phyloP scores from a whole-genome alignment of 148 eudicot genomes.

The Mesembryanthemum crystallinum region DNA sequence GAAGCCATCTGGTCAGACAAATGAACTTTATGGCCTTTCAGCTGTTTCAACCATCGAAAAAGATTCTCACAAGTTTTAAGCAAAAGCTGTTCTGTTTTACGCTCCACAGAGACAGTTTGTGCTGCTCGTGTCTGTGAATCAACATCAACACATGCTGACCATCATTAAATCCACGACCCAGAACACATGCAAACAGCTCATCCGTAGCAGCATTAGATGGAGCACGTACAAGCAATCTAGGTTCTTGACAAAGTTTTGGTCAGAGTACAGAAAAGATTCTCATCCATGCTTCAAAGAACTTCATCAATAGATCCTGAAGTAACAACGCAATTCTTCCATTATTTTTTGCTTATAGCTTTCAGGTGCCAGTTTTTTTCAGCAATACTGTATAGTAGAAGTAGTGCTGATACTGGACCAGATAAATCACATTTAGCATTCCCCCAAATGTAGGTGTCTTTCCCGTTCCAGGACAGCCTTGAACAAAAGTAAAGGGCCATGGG shows the following conservation, averaged over 20 bases:
- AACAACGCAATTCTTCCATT: slow-evolving; percentile 44
- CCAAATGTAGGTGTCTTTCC: slow-evolving; percentile 97
- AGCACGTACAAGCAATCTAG: slow-evolving; percentile 98
- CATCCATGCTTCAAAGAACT: slow-evolving; percentile 97
- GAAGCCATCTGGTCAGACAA: slow-evolving; percentile 71
- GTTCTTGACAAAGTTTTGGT: slow-evolving; percentile 95
- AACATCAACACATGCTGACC: slow-evolving; percentile 98
- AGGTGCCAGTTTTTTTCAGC: slow-evolving; percentile 92
- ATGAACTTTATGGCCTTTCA: slow-evolving; percentile 69
- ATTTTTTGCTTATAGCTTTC: slow-evolving; percentile 89
- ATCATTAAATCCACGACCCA: slow-evolving; percentile 95
- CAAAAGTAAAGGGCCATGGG: slow-evolving; percentile 98
- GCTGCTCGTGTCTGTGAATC: slow-evolving; percentile 97
- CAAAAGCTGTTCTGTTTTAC: slow-evolving; percentile 88
- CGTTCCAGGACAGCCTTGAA: slow-evolving; percentile 99
- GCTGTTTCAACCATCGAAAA: slow-evolving; percentile 70
- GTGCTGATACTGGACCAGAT: slow-evolving; percentile 96
- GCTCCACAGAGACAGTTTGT: slow-evolving; percentile 97
- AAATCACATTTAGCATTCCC: slow-evolving; percentile 99
- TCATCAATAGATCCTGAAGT: slow-evolving; percentile 89
- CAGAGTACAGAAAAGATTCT: slow-evolving; percentile 92
- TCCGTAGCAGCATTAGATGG: slow-evolving; percentile 99
- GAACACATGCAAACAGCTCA: slow-evolving; percentile 88
- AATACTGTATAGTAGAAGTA: slow-evolving; percentile 88
- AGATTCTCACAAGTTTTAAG: slow-evolving; percentile 73